Conservation (phyloP, 1,284 basidiomycete genomes). For the Grifola frondosa region DNA sequence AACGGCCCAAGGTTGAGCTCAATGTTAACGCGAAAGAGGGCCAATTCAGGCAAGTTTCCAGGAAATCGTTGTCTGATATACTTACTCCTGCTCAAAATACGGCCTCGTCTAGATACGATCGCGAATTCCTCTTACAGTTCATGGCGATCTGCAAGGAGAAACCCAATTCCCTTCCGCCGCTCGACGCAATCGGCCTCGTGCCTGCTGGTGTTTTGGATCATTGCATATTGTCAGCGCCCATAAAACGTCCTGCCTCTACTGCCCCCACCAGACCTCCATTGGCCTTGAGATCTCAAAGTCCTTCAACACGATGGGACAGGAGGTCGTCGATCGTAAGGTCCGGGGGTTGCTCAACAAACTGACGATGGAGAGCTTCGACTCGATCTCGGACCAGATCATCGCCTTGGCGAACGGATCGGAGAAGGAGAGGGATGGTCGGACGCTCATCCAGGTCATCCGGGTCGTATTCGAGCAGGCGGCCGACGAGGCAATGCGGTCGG, state of each 20-base stretch:
- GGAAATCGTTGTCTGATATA: slow-evolving; percentile 5
- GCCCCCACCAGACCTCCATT: slow-evolving; percentile 48
- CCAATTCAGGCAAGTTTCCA: slow-evolving; percentile 76
- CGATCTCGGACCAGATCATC: slow-evolving; percentile 57
- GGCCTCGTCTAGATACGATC: slow-evolving; percentile 77
- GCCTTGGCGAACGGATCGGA: slow-evolving; percentile 93
- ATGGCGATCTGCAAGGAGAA: slow-evolving; percentile 94
- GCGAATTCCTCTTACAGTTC: slow-evolving; percentile 96
- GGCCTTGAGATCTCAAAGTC: slow-evolving; percentile 50
- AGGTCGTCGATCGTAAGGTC: slow-evolving; percentile 91
- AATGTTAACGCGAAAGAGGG: slow-evolving; percentile 84
- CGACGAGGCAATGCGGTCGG: slow-evolving; percentile 90
- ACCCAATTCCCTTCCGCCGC: slow-evolving; percentile 82
- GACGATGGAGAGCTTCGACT: slow-evolving; percentile 96
- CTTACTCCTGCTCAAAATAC: not conserved
- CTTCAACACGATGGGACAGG: slow-evolving; percentile 77
- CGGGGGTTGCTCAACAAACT: slow-evolving; percentile 94
- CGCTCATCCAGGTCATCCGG: slow-evolving; percentile 92
- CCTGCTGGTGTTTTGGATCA: slow-evolving; percentile 65
- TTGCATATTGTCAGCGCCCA: slow-evolving; percentile 43
- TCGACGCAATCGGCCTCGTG: slow-evolving; percentile 90
- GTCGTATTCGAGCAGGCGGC: slow-evolving; percentile 94
- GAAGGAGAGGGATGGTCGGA: slow-evolving; percentile 90
- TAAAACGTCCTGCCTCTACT: slow-evolving; percentile 33
- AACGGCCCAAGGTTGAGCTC: slow-evolving; percentile 81